phyloP scores from a whole-genome alignment of 371 early-diverging fungal genomes.

The Syncephalis plumigaleata region DNA sequence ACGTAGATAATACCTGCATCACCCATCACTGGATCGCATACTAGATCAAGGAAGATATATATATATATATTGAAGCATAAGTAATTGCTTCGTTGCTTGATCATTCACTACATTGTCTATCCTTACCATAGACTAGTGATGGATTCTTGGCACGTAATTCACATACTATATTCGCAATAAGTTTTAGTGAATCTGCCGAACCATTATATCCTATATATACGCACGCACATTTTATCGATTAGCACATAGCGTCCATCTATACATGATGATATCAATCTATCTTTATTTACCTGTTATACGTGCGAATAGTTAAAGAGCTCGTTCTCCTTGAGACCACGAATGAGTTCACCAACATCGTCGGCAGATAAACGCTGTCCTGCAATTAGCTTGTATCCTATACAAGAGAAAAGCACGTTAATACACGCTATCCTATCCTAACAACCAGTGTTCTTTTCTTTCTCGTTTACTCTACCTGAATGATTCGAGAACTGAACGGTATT shows the following conservation, averaged over 20 bases:
- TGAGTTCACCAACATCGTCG: slow-evolving; percentile 40
- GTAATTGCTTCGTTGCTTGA: slow-evolving; percentile 11
- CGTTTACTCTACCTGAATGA: slow-evolving; percentile 58
- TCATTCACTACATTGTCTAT: slow-evolving; percentile 11
- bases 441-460: too few species aligned
- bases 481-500: slow-evolving; percentile 90
- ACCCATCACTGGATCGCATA: slow-evolving; percentile 89
- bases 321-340: slow-evolving; percentile 54
- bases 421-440: too few species aligned
- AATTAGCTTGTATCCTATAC: slow-evolving; percentile 54
- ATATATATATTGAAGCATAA: neutral
- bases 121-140: slow-evolving; percentile 19
- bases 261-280: too few species aligned
- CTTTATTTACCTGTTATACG: too few species aligned
- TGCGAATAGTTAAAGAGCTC: slow-evolving; percentile 58
- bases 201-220: slow-evolving; percentile 57
- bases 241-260: slow-evolving; percentile 34
- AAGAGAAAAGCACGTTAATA: too few species aligned
- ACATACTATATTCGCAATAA: slow-evolving; percentile 29
- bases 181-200: slow-evolving; percentile 40
- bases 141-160: slow-evolving; percentile 26
- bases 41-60: slow-evolving; percentile 15
- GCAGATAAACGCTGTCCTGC: slow-evolving; percentile 46
- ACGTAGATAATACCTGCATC: slow-evolving; percentile 79
- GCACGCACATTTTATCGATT: neutral